A percentile compares a stretch with the other conserved stretches of the same genome.
Conservation (phyloP, 1,284 basidiomycete species). For the Microstroma glucosiphilum region DNA sequence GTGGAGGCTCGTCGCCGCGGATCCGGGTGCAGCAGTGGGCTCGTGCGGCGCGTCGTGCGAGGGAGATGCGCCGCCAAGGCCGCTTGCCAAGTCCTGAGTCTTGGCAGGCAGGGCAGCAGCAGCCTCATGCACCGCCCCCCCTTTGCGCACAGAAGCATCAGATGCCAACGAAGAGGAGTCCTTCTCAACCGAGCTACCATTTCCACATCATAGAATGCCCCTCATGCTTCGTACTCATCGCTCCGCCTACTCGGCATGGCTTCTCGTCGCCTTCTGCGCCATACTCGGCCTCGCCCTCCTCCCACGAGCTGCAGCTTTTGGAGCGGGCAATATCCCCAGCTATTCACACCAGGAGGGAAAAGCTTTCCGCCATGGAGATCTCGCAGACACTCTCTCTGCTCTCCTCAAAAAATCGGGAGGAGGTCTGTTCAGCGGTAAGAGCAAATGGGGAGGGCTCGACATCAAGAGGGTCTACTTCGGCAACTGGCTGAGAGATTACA, state of each 20-base stretch:
- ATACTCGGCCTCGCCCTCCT: constrained; percentile 21
- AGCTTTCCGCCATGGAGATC: constrained; percentile 42
- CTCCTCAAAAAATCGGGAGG: constrained; percentile 37
- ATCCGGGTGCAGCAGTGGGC: too few species aligned
- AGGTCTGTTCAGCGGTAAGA: constrained; percentile 23
- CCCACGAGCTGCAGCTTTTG: constrained; percentile 33
- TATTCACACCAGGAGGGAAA: constrained; percentile 38
- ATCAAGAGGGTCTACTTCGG: constrained; percentile 48
- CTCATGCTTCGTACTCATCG: too few species aligned
- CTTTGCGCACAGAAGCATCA: too few species aligned
- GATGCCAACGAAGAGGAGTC: too few species aligned
- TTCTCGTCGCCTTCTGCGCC: constrained; percentile 17
- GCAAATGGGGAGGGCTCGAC: constrained; percentile 44
- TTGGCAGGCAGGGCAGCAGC: too few species aligned
- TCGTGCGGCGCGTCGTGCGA: too few species aligned
- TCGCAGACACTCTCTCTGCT: constrained; percentile 38
- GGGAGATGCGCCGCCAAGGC: too few species aligned
- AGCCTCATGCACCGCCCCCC: too few species aligned
- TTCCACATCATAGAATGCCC: neutral
- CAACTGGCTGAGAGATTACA: constrained; percentile 34
- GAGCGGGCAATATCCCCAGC: constrained; percentile 41
- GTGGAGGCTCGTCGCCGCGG: too few species aligned
- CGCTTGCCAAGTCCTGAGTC: too few species aligned
- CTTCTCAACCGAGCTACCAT: too few species aligned
- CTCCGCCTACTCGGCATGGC: too few species aligned